Evolutionary conservation across 495 filamentous ascomycete genomes (phyloP).

Genomic region (Penicillium bovifimosum): DNA sequence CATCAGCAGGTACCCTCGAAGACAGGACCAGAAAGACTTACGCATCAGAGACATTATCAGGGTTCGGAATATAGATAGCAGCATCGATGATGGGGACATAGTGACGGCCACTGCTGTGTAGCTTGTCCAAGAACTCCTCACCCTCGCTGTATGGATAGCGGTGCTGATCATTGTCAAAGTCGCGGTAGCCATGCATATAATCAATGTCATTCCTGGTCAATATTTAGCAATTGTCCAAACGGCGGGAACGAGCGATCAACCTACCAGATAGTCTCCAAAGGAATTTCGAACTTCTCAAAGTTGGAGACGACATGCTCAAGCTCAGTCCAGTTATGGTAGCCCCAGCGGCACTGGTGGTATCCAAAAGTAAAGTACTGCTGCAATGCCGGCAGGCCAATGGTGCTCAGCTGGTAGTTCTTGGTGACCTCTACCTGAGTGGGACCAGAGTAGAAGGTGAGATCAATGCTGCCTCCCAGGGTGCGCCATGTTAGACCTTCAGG

Average conservation of each 20-base stretch:
- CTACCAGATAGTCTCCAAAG: slow-evolving; percentile 64
- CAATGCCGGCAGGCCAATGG: slow-evolving; percentile 56
- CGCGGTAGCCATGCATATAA: slow-evolving; percentile 53
- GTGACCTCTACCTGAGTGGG: slow-evolving; percentile 53
- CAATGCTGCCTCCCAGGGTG: slow-evolving; percentile 56
- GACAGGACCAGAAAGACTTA: slow-evolving; percentile 24
- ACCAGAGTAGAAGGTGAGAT: slow-evolving; percentile 59
- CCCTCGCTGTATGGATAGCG: slow-evolving; percentile 46
- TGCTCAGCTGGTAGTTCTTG: slow-evolving; percentile 50
- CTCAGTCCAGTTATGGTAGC: slow-evolving; percentile 54
- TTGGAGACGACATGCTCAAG: slow-evolving; percentile 52
- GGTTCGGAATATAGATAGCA: slow-evolving; percentile 73
- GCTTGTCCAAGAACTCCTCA: slow-evolving; percentile 53
- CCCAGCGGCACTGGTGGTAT: slow-evolving; percentile 63
- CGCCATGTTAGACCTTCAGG: slow-evolving; percentile 71
- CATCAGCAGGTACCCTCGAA: background rate
- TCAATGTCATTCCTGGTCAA: slow-evolving; percentile 49
- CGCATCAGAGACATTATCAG: slow-evolving; percentile 62
- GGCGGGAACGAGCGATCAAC: background rate
- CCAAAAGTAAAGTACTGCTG: slow-evolving; percentile 60
- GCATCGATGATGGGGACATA: slow-evolving; percentile 83
- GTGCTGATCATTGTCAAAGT: slow-evolving; percentile 53
- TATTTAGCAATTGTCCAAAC: background rate
- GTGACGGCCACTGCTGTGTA: slow-evolving; percentile 65
- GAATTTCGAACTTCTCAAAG: slow-evolving; percentile 56